These are phyloP conservation scores for Marasmius fiardii DNA, from an alignment of 1,284 basidiomycete species.

Conservation along the genomic window DNA sequence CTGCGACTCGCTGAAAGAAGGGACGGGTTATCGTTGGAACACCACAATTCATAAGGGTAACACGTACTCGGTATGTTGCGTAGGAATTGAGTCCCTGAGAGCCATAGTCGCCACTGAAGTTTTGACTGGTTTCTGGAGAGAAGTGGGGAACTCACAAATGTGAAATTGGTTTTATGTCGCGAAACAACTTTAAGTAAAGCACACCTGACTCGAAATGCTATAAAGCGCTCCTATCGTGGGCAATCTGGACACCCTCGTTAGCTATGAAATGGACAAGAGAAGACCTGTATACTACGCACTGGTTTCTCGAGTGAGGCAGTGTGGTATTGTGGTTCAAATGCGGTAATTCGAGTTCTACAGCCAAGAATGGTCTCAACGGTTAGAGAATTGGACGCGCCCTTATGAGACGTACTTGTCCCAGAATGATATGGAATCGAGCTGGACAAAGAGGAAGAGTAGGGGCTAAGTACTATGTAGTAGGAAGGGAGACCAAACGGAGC, in stretches of 20 bases:
- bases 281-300: neutral
- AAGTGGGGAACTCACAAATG: neutral
- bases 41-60: too few species aligned
- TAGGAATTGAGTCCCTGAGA: neutral
- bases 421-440: neutral
- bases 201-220: neutral
- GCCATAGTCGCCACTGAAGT: neutral
- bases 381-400: neutral
- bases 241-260: too few species aligned
- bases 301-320: neutral
- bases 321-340: neutral
- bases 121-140: neutral
- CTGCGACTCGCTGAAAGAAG: neutral
- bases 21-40: neutral
- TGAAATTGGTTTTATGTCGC: neutral
- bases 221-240: neutral
- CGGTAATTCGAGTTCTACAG: neutral
- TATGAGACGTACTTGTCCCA: neutral
- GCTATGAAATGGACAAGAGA: neutral
- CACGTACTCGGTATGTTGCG: neutral
- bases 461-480: neutral
- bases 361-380: neutral
- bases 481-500: too few species aligned
- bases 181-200: neutral
- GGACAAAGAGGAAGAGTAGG: neutral